Conservation (phyloP, 2,329 filamentous ascomycete species). For the Gremmenia infestans region DNA sequence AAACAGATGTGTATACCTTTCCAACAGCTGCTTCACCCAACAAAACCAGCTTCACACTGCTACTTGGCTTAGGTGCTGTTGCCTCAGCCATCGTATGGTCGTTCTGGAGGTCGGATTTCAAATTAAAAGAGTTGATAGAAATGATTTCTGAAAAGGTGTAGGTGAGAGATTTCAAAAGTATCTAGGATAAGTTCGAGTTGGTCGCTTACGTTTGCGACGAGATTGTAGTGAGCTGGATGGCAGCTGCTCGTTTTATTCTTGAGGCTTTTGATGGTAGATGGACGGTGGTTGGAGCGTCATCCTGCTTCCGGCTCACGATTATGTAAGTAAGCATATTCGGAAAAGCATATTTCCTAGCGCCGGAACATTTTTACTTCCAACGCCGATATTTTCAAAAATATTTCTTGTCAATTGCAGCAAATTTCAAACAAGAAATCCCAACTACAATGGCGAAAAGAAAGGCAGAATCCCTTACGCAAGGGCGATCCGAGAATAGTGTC, state of each 20-base stretch:
- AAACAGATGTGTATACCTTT: constrained; percentile 60
- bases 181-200: not conserved
- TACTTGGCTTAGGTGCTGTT: constrained; percentile 86
- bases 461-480: constrained; percentile 24
- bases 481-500: constrained; percentile 10
- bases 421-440: not conserved
- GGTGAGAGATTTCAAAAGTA: not conserved
- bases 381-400: constrained; percentile 5
- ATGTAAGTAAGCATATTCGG: not conserved
- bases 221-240: not conserved
- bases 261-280: constrained; percentile 1
- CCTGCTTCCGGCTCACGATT: not conserved
- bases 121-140: constrained; percentile 2
- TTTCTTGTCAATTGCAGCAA: not conserved
- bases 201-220: not conserved
- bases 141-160: not conserved
- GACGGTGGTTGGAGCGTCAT: not conserved
- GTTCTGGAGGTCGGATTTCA: not conserved
- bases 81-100: constrained; percentile 61
- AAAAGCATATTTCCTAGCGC: not conserved
- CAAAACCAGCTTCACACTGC: constrained; percentile 98
- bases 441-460: constrained; percentile 32
- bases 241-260: constrained; percentile 3
- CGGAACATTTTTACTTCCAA: not conserved
- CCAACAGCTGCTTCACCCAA: constrained; percentile 96